phyloP scores from a whole-genome alignment of 306 rosid species.

The Corylus avellana region DNA sequence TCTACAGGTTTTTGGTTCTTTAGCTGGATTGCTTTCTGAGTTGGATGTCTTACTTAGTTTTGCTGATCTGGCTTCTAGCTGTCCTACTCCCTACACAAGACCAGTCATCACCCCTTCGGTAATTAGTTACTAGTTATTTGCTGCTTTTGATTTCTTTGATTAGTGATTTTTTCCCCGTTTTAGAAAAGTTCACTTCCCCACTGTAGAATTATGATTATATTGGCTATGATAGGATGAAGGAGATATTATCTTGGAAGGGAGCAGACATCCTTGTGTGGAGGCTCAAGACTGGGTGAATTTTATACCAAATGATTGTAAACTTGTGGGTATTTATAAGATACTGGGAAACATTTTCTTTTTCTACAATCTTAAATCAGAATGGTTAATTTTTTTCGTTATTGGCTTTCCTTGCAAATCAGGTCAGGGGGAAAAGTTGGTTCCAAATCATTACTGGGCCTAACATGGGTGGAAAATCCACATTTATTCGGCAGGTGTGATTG shows the following conservation, averaged over 20 bases:
- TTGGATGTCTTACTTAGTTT: slow-evolving; percentile 88
- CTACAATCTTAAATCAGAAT: slow-evolving; percentile 19
- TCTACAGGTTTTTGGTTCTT: slow-evolving; percentile 73
- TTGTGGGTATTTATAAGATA: slow-evolving; percentile 60
- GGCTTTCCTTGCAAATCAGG: slow-evolving; percentile 45
- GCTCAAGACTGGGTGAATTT: slow-evolving; percentile 99
- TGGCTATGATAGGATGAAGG: slow-evolving; percentile 68
- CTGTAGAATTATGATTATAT: slow-evolving; percentile 22
- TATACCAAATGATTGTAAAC: slow-evolving; percentile 93
- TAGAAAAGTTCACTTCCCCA: neutral
- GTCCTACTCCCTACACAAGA: slow-evolving; percentile 89
- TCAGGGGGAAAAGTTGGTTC: slow-evolving; percentile 93
- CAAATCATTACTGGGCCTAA: slow-evolving; percentile 97
- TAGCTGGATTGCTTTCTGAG: slow-evolving; percentile 81
- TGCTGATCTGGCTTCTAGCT: slow-evolving; percentile 91
- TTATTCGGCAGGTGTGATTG: slow-evolving; percentile 82
- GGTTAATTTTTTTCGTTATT: slow-evolving; percentile 9
- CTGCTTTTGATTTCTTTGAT: slow-evolving; percentile 18
- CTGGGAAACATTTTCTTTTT: slow-evolving; percentile 14
- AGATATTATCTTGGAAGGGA: slow-evolving; percentile 80
- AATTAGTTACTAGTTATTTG: slow-evolving; percentile 28
- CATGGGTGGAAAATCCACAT: slow-evolving; percentile 99
- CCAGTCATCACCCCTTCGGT: slow-evolving; percentile 83
- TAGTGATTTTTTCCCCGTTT: neutral
- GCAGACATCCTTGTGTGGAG: slow-evolving; percentile 99